Base-by-base conservation (phyloP, 345 rosid species). In the Raphanus raphanistrum region DNA sequence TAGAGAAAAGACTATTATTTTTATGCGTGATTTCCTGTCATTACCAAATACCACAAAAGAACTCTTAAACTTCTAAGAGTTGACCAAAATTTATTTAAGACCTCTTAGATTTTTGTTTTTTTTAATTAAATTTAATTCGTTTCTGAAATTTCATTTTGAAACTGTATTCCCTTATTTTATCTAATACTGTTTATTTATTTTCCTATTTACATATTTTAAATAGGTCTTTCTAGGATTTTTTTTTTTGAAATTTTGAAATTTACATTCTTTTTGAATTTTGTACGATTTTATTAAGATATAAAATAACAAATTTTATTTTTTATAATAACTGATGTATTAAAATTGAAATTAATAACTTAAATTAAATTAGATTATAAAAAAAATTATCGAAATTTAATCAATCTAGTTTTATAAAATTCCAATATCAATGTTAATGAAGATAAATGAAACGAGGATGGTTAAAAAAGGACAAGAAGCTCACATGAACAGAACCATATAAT, bases 401-500 rank as follows among this genome's bases (percentile, higher is more conserved):
- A n/a, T 7, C 55, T 50, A 50, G 55, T 50, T 50, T 50, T 45
- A 45, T 4, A 50, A n/a, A 50, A 50, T 50, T 45, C 55, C 55
- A 50, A 50, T 50, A 50, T 6, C 55, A 48, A 48, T 48, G 17
- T 48, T 26, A 50, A 79, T 61, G 60, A 48, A 62, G 69, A 72
- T 58, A 64, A 72, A 48, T 33, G 68, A 67, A 79, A 68, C 70
- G 70, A 79, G 70, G 70, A 79, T 74, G 62, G 79, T 79, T 63
- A 71, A 70, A 74, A 79, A 74, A 80, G 73, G 79, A 75, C 83
- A 75, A 80, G 79, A 75, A 75, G 79, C 79, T 70, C 83, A 80
- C 83, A 80, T 80, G 83, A 80, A 58, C 79, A 80, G 68, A 80
- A 80, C 83, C 79, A 70, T 75, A 74, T 80, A 69, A 66, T 65